phyloP scores from a whole-genome alignment of 768 basidiomycete genomes.

The Harrya chromipes region DNA sequence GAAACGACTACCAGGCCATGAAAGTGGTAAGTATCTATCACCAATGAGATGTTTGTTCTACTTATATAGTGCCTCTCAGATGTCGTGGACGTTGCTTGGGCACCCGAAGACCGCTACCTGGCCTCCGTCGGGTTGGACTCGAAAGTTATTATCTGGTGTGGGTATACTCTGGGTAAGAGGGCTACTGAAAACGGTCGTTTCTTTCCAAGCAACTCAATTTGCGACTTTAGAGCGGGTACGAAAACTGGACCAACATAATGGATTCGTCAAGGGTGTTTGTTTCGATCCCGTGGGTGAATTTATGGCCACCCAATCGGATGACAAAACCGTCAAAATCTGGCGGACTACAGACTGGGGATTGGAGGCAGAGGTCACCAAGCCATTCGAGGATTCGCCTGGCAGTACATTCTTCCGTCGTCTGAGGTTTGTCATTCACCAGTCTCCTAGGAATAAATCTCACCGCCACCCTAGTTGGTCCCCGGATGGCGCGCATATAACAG shows the following conservation, averaged over 20 bases:
- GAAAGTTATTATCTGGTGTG: slow-evolving; percentile 91
- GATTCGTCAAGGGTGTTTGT: slow-evolving; percentile 97
- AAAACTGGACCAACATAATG: slow-evolving; percentile 86
- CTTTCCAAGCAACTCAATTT: not conserved
- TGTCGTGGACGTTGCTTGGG: slow-evolving; percentile 95
- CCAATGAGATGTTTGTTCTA: not conserved
- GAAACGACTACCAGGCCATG: slow-evolving; percentile 89
- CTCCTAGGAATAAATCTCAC: not conserved
- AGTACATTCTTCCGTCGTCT: slow-evolving; percentile 92
- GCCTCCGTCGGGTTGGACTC: slow-evolving; percentile 95
- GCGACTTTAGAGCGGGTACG: slow-evolving; percentile 63
- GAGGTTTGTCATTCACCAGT: slow-evolving; percentile 47
- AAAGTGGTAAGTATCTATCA: slow-evolving; percentile 64
- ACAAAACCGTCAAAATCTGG: slow-evolving; percentile 97
- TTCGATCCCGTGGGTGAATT: slow-evolving; percentile 99
- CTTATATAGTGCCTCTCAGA: slow-evolving; percentile 46
- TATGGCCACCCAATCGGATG: slow-evolving; percentile 97
- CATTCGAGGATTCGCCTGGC: slow-evolving; percentile 91
- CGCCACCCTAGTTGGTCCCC: slow-evolving; percentile 81
- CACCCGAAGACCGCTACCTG: slow-evolving; percentile 85
- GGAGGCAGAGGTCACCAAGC: slow-evolving; percentile 81
- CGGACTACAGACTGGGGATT: slow-evolving; percentile 88
- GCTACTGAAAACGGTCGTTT: not conserved
- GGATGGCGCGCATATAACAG: slow-evolving; percentile 97
- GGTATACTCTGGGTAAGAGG: slow-evolving; percentile 75